A percentile compares a stretch with the other conserved stretches of the same genome.
phyloP scores from a whole-genome alignment of 2,329 filamentous ascomycete genomes.

The Pseudogymnoascus sp. region DNA sequence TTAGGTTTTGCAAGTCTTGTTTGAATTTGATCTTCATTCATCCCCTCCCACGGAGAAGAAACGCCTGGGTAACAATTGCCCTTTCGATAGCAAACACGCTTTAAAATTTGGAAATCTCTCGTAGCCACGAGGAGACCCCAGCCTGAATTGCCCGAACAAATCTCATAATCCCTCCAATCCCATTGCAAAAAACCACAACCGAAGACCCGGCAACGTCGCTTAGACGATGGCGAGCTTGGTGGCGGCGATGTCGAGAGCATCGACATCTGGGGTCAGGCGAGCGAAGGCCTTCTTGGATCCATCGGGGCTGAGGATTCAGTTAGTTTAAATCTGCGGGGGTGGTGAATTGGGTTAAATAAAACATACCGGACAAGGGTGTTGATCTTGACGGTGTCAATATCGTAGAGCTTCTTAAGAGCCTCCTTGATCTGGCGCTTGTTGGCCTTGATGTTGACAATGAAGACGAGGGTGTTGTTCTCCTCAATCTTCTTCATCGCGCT shows the following conservation, averaged over 20 bases:
- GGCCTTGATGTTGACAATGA: conserved; percentile 93
- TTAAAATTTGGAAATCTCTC: background rate
- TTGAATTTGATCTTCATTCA: conserved; percentile 8
- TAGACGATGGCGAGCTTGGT: conserved; percentile 99
- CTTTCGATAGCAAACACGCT: conserved; percentile 2
- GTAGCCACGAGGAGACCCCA: conserved; percentile 2
- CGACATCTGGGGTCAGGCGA: conserved; percentile 89
- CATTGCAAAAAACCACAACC: conserved; percentile 32
- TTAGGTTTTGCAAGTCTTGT: conserved; percentile 2
- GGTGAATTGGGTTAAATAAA: background rate
- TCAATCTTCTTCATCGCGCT: conserved; percentile 99
- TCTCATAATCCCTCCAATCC: conserved; percentile 18
- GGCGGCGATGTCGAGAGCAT: conserved; percentile 97
- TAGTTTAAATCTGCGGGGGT: conserved; percentile 11
- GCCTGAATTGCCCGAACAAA: conserved; percentile 6
- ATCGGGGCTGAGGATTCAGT: conserved; percentile 58
- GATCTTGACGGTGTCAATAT: conserved; percentile 97
- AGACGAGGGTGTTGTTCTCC: conserved; percentile 99
- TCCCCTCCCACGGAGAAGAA: background rate
- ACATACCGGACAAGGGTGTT: conserved; percentile 95
- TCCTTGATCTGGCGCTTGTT: conserved; percentile 99
- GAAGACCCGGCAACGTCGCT: conserved; percentile 38
- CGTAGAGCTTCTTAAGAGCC: conserved; percentile 98
- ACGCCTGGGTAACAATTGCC: conserved; percentile 5
- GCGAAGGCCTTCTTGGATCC: conserved; percentile 98